phyloP scores from a whole-genome alignment of 208 protist species.

The Blastocrithidia nonstop region DNA sequence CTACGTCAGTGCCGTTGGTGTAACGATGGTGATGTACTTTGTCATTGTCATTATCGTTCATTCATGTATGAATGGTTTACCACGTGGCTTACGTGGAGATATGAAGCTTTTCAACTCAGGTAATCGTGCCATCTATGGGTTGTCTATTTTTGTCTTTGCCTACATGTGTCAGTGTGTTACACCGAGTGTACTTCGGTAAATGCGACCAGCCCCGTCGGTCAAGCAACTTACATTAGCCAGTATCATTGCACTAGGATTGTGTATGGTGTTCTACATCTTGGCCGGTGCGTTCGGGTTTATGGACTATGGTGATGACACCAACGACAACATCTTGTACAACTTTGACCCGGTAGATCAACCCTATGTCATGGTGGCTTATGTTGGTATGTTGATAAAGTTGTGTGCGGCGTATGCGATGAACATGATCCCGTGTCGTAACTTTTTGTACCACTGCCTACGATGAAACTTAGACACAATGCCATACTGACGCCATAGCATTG shows the following conservation, averaged over 20 bases:
- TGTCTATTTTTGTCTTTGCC: constrained; percentile 63
- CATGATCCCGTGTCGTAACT: constrained; percentile 39
- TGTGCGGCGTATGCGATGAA: constrained; percentile 40
- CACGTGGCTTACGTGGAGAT: constrained; percentile 14
- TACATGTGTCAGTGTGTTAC: constrained; percentile 58
- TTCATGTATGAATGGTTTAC: constrained; percentile 16
- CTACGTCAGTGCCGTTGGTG: constrained; percentile 49
- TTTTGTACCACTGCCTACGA: constrained; percentile 33
- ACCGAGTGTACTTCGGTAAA: constrained; percentile 32
- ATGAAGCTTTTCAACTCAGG: constrained; percentile 24
- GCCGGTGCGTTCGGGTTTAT: constrained; percentile 58
- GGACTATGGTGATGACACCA: constrained; percentile 30
- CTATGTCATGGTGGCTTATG: constrained; percentile 48
- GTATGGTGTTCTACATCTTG: constrained; percentile 44
- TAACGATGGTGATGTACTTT: constrained; percentile 57
- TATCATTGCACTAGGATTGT: constrained; percentile 30
- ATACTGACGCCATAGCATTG: constrained; percentile 46
- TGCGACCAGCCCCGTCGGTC: constrained; percentile 16
- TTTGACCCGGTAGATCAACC: constrained; percentile 37
- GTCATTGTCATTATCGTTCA: constrained; percentile 44
- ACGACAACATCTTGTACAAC: constrained; percentile 34
- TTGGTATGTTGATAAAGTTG: constrained; percentile 53
- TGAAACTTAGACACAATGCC: constrained; percentile 38
- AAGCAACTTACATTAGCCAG: constrained; percentile 21
- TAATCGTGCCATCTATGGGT: constrained; percentile 25